Evolutionary conservation across 192 early-diverging fungal genomes (phyloP).

Genomic region (Pilobolus umbonatus): DNA sequence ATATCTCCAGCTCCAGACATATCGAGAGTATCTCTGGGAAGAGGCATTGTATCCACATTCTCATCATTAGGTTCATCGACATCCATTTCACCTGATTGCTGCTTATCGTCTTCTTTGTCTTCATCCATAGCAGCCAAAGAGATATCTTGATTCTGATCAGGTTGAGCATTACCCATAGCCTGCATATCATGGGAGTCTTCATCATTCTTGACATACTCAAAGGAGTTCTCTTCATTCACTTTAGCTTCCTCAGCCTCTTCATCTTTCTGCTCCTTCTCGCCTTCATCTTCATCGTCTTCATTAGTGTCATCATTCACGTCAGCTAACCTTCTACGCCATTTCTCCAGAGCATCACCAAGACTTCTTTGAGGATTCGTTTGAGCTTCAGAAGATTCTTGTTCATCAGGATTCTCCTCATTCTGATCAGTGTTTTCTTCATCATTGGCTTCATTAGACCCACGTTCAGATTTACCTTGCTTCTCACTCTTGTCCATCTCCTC

Average conservation of each 20-base stretch:
- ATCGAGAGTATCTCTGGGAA: constrained; percentile 35
- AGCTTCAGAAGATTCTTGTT: constrained; percentile 36
- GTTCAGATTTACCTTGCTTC: constrained; percentile 24
- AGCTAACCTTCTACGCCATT: constrained; percentile 86
- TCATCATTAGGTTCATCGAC: constrained; percentile 47
- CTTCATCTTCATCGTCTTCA: constrained; percentile 42
- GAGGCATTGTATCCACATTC: constrained; percentile 34
- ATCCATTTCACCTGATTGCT: constrained; percentile 58
- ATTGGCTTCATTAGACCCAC: constrained; percentile 20
- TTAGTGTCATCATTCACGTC: constrained; percentile 63
- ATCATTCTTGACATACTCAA: constrained; percentile 78
- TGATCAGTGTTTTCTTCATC: constrained; percentile 17
- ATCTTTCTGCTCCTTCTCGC: constrained; percentile 39
- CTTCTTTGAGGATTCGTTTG: constrained; percentile 83
- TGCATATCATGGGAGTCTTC: constrained; percentile 69
- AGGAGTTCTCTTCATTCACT: constrained; percentile 53
- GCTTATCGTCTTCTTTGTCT: constrained; percentile 44
- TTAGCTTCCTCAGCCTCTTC: constrained; percentile 49
- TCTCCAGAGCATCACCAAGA: constrained; percentile 88
- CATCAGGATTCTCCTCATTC: constrained; percentile 33
- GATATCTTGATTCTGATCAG: constrained; percentile 60
- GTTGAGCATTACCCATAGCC: constrained; percentile 65
- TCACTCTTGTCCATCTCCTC: constrained; percentile 20
- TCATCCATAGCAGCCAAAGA: constrained; percentile 59
- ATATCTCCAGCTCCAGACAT: constrained; percentile 37